Percentiles rank a stretch among this genome's conserved stretches.
phyloP scores from a whole-genome alignment of 495 filamentous ascomycete species.

The Penicillium odoratum region DNA sequence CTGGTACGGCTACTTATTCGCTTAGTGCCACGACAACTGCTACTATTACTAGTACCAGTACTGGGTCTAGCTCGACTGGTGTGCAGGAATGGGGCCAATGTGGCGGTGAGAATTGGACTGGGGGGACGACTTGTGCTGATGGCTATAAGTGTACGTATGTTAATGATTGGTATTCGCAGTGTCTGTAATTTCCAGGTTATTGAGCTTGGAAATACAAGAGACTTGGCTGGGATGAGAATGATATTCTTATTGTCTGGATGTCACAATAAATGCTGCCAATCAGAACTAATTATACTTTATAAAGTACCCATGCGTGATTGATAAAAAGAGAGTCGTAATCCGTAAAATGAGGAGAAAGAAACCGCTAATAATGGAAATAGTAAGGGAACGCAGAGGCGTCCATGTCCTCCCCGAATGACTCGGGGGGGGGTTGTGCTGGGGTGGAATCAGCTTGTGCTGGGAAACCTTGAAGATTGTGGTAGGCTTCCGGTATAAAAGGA shows the following conservation, averaged over 20 bases:
- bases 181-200: slow-evolving; percentile 24
- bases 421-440: slow-evolving; percentile 13
- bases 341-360: background rate
- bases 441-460: slow-evolving; percentile 9
- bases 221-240: background rate
- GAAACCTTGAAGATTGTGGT: slow-evolving; percentile 18
- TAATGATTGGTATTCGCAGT: slow-evolving; percentile 55
- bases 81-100: slow-evolving; percentile 52
- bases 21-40: slow-evolving; percentile 24
- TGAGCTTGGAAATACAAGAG: no score
- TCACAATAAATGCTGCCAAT: background rate
- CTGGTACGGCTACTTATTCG: slow-evolving; percentile 18
- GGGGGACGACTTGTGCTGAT: slow-evolving; percentile 44
- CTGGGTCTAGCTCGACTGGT: slow-evolving; percentile 27
- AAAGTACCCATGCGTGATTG: background rate
- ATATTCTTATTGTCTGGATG: background rate
- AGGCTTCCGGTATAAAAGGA: slow-evolving; percentile 10
- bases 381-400: slow-evolving; percentile 30
- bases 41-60: slow-evolving; percentile 16
- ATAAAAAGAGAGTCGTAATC: slow-evolving; percentile 24
- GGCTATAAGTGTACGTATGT: slow-evolving; percentile 45
- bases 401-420: slow-evolving; percentile 19
- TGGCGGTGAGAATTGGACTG: slow-evolving; percentile 50
- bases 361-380: slow-evolving; percentile 28
- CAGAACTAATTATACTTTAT: background rate